These are phyloP conservation scores for Arabidopsis lyrata DNA, from an alignment of 441 rosid species.

Conservation along the genomic window DNA sequence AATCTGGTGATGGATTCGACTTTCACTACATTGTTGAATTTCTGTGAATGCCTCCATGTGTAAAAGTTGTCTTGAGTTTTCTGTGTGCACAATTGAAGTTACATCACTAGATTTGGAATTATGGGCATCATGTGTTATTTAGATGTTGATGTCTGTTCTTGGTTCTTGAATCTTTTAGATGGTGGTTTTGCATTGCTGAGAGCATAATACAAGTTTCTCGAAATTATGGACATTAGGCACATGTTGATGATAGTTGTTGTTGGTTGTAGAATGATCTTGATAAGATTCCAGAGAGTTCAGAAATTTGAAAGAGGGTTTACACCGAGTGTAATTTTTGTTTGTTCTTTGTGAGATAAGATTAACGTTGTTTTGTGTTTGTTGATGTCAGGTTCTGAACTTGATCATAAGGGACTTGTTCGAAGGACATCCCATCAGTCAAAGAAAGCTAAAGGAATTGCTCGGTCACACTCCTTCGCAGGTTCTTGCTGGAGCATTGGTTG, in stretches of 20 bases:
- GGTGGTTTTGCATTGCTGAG: slow-evolving; percentile 2
- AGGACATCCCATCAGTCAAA: slow-evolving; percentile 93
- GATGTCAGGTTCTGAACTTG: slow-evolving; percentile 77
- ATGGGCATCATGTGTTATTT: neutral
- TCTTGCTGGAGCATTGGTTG: slow-evolving; percentile 81
- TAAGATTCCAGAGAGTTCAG: neutral
- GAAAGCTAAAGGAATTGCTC: slow-evolving; percentile 90
- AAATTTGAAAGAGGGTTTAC: slow-evolving; percentile 3
- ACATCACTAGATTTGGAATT: neutral
- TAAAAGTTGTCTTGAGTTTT: neutral
- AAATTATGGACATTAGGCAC: neutral
- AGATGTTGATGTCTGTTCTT: neutral
- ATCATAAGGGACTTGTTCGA: slow-evolving; percentile 88
- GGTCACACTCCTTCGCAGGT: slow-evolving; percentile 95
- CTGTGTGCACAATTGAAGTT: neutral
- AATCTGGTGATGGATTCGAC: slow-evolving; percentile 11
- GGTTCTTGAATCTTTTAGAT: neutral
- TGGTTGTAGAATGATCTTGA: neutral
- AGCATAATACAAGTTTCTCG: neutral
- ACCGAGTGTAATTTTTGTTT: neutral
- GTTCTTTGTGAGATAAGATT: neutral
- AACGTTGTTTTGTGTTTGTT: slow-evolving; percentile 21
- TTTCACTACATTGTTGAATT: slow-evolving; percentile 17
- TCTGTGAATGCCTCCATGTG: neutral
- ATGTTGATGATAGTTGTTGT: neutral